Evolutionary conservation across 495 filamentous ascomycete species (phyloP).

Genomic region (Clavariopsis aquatica): DNA sequence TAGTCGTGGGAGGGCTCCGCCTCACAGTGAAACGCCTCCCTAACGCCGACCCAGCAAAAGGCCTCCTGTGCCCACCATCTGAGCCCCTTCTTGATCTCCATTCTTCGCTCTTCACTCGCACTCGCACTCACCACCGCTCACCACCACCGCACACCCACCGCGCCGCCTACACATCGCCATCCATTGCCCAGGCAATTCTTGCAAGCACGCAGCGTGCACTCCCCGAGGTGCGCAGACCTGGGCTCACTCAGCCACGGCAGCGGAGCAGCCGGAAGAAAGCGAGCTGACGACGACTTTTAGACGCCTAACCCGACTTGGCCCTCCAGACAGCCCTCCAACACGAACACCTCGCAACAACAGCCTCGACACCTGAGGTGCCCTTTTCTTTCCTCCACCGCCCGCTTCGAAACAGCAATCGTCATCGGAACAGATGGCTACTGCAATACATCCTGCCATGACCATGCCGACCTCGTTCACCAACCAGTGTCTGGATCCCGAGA

Average conservation of each 20-base stretch:
- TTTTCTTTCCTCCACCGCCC: constrained; percentile 7
- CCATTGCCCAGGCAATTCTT: not conserved
- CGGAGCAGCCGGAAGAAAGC: constrained; percentile 27
- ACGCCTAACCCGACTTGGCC: constrained; percentile 23
- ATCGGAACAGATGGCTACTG: constrained; percentile 26
- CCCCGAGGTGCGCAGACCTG: constrained; percentile 19
- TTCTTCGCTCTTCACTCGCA: not conserved
- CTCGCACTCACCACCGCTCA: constrained; percentile 1
- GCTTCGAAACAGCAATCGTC: constrained; percentile 4
- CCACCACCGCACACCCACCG: not conserved
- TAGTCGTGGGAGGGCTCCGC: constrained; percentile 21
- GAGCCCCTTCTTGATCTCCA: constrained; percentile 1
- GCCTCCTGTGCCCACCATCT: constrained; percentile 23
- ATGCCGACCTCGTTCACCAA: constrained; percentile 38
- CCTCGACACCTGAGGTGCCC: constrained; percentile 30
- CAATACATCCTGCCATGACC: constrained; percentile 35
- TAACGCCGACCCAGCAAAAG: constrained; percentile 29
- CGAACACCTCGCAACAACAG: constrained; percentile 30
- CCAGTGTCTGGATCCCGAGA: constrained; percentile 43
- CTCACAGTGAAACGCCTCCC: constrained; percentile 27
- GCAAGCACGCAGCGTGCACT: not conserved
- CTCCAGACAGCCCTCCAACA: constrained; percentile 10
- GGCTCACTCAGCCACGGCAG: constrained; percentile 30
- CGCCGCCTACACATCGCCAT: not conserved
- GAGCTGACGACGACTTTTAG: constrained; percentile 34